Base-by-base conservation (phyloP, 2,329 filamentous ascomycete genomes). In the Aspergillus ibericus region DNA sequence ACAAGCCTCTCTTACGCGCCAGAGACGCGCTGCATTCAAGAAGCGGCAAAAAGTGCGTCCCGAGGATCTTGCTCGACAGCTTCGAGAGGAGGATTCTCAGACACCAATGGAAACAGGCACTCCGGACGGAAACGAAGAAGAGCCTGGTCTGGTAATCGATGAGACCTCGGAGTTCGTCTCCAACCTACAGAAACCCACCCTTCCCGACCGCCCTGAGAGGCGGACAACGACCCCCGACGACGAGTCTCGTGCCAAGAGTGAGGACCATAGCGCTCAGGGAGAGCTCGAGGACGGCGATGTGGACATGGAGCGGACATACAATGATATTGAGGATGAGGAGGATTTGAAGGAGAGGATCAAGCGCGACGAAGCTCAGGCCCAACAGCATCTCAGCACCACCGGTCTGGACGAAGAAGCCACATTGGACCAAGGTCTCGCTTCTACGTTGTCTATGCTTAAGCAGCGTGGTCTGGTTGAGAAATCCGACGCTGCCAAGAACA, bases 121-220 rank as follows among this genome's bases (percentile, higher is more conserved):
- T 22, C 78, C 83, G 3, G 79, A 85, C 3, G 79, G 79, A 18
- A 70, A 76, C 9, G 80, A 82, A 42, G 81, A 83, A 52, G 78
- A 79, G 34, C 80, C 80, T 2, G 93, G 92, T 1, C 80, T 99
- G 1, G 85, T 97, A n/a, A 93, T 99, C 58, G 93, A 97, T 60
- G 95, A 97, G 71, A 96, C 93, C 0, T 92, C 92, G 0, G 93
- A 96, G 68, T 99, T 99, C 68, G 90, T 99, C 29, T 89, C 92
- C 25, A 92, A 92, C 55, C 77, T 99, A 56, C 89, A 88, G 70
- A 89, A 88, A 59, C 85, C 88, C 13, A 83, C 78, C 2, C 75
- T 82, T 10, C 78, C 83, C 70, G 78, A 89, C 75, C 77, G 83
- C 69, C 82, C 75, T 27, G 68, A 70, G 69, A 70, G 68, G 61